phyloP scores from a whole-genome alignment of 148 eudicot species.

The Dysphania ambrosioides region DNA sequence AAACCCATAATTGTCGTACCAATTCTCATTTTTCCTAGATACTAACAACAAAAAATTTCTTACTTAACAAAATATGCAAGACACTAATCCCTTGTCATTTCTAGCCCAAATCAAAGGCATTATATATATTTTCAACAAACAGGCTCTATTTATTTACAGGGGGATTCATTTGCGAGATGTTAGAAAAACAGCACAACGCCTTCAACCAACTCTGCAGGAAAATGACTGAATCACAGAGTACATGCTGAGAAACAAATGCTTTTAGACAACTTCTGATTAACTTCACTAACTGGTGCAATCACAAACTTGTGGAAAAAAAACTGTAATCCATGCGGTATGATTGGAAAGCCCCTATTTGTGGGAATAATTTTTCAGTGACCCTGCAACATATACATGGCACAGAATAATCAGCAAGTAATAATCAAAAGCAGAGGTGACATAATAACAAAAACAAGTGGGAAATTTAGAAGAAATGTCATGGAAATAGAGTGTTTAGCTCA shows the following conservation, averaged over 20 bases:
- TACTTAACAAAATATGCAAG: too few relatives aligned
- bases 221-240: too few relatives aligned
- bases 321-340: neutral
- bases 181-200: neutral
- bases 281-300: neutral
- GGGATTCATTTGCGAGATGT: neutral
- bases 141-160: conserved; percentile 16
- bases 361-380: neutral
- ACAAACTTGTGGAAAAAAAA: neutral
- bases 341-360: neutral
- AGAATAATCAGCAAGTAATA: neutral
- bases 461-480: neutral
- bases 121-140: neutral
- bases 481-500: too few relatives aligned
- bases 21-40: too few relatives aligned
- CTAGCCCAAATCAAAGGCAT: neutral
- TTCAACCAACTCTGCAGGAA: neutral
- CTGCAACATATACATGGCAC: conserved; percentile 19
- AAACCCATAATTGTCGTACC: too few relatives aligned
- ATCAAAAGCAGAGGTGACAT: neutral
- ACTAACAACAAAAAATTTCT: too few relatives aligned
- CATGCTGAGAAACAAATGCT: neutral
- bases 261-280: neutral
- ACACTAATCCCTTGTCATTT: neutral
- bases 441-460: neutral